These are phyloP conservation scores for Peltaster fructicola DNA, from an alignment of 2,329 filamentous ascomycete genomes.

Conservation along the genomic window DNA sequence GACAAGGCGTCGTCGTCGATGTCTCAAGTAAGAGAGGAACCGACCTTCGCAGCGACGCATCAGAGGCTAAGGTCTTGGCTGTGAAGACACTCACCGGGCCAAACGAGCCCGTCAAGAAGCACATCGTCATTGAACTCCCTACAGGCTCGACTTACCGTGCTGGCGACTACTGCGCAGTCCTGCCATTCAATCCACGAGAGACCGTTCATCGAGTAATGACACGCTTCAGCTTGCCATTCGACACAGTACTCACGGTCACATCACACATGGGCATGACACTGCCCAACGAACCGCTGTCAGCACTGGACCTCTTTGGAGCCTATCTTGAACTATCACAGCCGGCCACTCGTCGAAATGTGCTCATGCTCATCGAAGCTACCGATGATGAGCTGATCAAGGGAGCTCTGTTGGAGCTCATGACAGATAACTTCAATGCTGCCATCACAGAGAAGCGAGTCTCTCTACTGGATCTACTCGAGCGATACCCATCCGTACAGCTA, in stretches of 20 bases:
- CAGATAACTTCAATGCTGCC: constrained; percentile 21
- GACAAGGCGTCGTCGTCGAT: constrained; percentile 30
- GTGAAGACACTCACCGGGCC: constrained; percentile 34
- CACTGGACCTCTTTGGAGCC: constrained; percentile 44
- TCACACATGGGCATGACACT: constrained; percentile 47
- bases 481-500: constrained; percentile 40
- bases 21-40: constrained; percentile 38
- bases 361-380: constrained; percentile 31
- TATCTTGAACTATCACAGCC: constrained; percentile 60
- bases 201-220: constrained; percentile 46
- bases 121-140: constrained; percentile 28
- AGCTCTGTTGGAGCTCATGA: constrained; percentile 29
- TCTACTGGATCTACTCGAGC: constrained; percentile 51
- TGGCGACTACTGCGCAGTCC: constrained; percentile 54
- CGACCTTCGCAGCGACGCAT: constrained; percentile 44
- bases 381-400: constrained; percentile 31
- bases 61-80: constrained; percentile 41
- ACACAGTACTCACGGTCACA: constrained; percentile 30
- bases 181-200: constrained; percentile 46
- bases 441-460: constrained; percentile 29
- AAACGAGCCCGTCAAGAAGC: constrained; percentile 38
- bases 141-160: constrained; percentile 43
- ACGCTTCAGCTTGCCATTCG: constrained; percentile 50
- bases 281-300: constrained; percentile 44
- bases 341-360: constrained; percentile 46